phyloP scores from a whole-genome alignment of 192 early-diverging fungal species.

The Mortierella hygrophila region DNA sequence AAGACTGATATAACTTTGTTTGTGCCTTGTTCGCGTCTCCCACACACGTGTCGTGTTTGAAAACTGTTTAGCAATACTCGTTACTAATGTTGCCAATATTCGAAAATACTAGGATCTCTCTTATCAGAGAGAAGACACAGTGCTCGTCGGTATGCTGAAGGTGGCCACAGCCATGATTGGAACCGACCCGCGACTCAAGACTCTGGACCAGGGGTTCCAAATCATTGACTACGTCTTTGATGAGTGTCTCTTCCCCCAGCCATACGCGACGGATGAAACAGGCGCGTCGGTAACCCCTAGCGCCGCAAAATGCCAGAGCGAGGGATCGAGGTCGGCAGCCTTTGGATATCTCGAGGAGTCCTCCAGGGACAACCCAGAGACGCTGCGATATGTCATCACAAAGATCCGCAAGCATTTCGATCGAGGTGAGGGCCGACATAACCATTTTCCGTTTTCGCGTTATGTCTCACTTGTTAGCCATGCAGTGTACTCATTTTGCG shows the following conservation, averaged over 20 bases:
- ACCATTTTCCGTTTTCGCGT: neutral
- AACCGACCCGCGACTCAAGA: slow-evolving; percentile 36
- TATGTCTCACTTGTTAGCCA: no score
- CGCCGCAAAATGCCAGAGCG: slow-evolving; percentile 57
- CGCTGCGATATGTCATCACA: slow-evolving; percentile 43
- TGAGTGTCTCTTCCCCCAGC: slow-evolving; percentile 54
- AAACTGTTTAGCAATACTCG: neutral
- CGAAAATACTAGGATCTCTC: neutral
- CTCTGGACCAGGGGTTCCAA: slow-evolving; percentile 18
- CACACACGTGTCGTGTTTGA: neutral
- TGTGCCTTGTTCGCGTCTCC: neutral
- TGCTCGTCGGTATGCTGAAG: slow-evolving; percentile 58
- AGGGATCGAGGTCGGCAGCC: slow-evolving; percentile 56
- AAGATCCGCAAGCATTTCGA: slow-evolving; percentile 54
- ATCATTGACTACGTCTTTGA: slow-evolving; percentile 56
- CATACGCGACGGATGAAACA: neutral
- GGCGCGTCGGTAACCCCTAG: neutral
- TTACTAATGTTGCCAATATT: neutral
- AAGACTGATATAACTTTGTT: neutral
- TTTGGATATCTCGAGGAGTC: slow-evolving; percentile 49
- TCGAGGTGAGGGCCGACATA: slow-evolving; percentile 28
- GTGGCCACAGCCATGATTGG: slow-evolving; percentile 52
- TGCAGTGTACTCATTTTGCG: neutral
- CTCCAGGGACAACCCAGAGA: slow-evolving; percentile 34
- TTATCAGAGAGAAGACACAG: slow-evolving; percentile 49